phyloP scores from a whole-genome alignment of 352 stramenopile genomes.

The Pythium aphanidermatum region DNA sequence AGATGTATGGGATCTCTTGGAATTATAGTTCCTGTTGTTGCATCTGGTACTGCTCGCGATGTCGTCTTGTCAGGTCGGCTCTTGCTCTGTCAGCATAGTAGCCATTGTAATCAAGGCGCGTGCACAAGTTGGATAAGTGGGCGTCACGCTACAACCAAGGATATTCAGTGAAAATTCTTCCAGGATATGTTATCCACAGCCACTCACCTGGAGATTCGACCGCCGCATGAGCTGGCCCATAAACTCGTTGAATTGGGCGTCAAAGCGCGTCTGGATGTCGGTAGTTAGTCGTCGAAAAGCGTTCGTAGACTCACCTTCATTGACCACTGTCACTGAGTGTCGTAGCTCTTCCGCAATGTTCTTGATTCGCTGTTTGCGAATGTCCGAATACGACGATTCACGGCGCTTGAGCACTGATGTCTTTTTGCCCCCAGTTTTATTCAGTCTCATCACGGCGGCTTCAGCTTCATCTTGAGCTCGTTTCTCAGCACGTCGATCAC shows the following conservation, averaged over 20 bases:
- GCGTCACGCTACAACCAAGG: conserved; percentile 36
- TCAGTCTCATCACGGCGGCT: conserved; percentile 50
- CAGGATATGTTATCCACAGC: conserved; percentile 1
- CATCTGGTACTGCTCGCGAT: neutral
- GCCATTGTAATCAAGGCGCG: conserved; percentile 78
- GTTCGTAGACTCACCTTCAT: conserved; percentile 62
- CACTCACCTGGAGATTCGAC: conserved; percentile 66
- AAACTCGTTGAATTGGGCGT: conserved; percentile 82
- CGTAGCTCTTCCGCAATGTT: conserved; percentile 75
- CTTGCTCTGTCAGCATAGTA: conserved; percentile 34
- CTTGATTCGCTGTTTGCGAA: conserved; percentile 75
- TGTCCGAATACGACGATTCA: conserved; percentile 71
- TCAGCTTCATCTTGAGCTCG: conserved; percentile 70
- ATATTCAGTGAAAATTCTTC: neutral
- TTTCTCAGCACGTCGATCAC: conserved; percentile 76
- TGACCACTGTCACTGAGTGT: conserved; percentile 51
- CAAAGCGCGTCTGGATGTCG: conserved; percentile 83
- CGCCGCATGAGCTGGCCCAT: conserved; percentile 85
- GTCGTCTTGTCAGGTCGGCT: conserved; percentile 5
- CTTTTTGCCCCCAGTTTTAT: conserved; percentile 52
- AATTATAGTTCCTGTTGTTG: neutral
- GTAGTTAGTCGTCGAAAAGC: conserved; percentile 71
- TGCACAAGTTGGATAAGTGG: conserved; percentile 68
- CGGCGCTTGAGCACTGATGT: conserved; percentile 46
- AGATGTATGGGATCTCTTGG: no score